Conservation (phyloP, 768 basidiomycete species). For the Boletus sensibilis region DNA sequence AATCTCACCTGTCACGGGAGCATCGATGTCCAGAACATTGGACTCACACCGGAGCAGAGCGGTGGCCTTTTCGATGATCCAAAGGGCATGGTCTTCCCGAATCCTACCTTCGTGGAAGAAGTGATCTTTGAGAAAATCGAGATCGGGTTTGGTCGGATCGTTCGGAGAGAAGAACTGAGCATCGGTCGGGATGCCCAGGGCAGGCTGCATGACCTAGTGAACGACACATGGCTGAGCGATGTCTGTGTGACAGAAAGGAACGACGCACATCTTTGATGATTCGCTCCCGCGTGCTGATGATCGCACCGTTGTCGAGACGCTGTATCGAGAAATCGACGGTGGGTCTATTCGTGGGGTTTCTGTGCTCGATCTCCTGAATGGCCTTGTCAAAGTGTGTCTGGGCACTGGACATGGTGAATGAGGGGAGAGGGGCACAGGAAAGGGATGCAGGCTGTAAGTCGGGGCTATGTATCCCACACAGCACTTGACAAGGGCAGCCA, state of each 20-base stretch:
- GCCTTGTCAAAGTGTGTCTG: slow-evolving; percentile 30
- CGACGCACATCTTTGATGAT: slow-evolving; percentile 26
- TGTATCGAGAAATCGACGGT: slow-evolving; percentile 22
- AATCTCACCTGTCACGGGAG: slow-evolving; percentile 64
- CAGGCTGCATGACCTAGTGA: slow-evolving; percentile 66
- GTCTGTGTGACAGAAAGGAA: background rate
- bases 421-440: slow-evolving; percentile 9
- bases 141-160: slow-evolving; percentile 64
- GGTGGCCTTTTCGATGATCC: slow-evolving; percentile 59
- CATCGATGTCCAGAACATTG: slow-evolving; percentile 67
- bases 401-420: slow-evolving; percentile 20
- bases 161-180: slow-evolving; percentile 71
- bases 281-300: slow-evolving; percentile 28
- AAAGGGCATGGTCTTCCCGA: slow-evolving; percentile 65
- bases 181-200: slow-evolving; percentile 61
- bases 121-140: slow-evolving; percentile 74
- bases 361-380: slow-evolving; percentile 30
- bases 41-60: slow-evolving; percentile 58
- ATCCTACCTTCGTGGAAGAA: slow-evolving; percentile 70
- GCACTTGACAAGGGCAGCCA: background rate
- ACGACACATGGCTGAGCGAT: background rate
- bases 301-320: slow-evolving; percentile 24
- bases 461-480: slow-evolving; percentile 3
- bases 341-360: slow-evolving; percentile 24
- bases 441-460: background rate